Base-by-base conservation (phyloP, 78 protist genomes). In the Tieghemostelium lacteum region DNA sequence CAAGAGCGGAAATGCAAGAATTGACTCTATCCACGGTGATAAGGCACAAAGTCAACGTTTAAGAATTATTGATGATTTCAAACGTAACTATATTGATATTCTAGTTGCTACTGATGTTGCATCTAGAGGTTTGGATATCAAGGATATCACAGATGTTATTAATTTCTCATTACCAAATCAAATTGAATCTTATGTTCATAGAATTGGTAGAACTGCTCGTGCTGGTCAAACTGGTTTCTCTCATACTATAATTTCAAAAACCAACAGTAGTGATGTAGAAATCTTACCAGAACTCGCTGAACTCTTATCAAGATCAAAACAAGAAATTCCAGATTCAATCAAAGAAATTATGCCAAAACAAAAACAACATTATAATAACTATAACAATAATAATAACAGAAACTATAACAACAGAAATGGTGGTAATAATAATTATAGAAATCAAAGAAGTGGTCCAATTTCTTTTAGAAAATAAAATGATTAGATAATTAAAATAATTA, bases 91-190 rank as follows among this genome's bases (percentile, higher is more conserved):
- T 33, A 24, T 80, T 8, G 94, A 95, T 31, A 64, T 99, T 50
- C 77, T 99, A 7, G 97, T 97, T n/a, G 99, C 99, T 37, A 99
- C 99, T 7, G 99, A 98, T 36, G 99, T 99, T 0, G 99, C 99
- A 17, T 93, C 99, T 0, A 97, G 99, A 42, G 99, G 99, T 1
- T 88, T 99, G 12, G 99, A 99, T 93, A 97, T 99, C 19, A 96
- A 96, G 12, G 86, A 95, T 60, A 99, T 99, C 37, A 60, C 74
- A 26, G 97, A 92, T 70, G 99, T 99, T 31, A 98, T 99, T 85
- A 98, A 99, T 95, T 99, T 91, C 94, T 98, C 98, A 93, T 57
- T 98, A 88, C 99, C 99, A 55, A 42, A 67, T 12, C 85, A 94
- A 33, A 94, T 97, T 64, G 97, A 97, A 74, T 96, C 94, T 2